Conservation (phyloP, 305 asterid species). For the Andrographis paniculata region DNA sequence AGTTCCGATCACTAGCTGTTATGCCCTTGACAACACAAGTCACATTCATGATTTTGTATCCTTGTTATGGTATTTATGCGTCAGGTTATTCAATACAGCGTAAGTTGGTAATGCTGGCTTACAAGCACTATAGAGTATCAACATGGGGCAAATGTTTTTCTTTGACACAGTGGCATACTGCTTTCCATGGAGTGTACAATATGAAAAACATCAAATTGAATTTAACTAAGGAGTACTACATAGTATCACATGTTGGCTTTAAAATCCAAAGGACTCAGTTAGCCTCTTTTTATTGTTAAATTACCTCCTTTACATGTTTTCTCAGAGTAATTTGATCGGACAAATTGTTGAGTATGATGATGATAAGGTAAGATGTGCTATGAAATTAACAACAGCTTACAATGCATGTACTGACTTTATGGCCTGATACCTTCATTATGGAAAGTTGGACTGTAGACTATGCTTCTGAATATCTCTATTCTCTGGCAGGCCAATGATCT, state of each 20-base stretch:
- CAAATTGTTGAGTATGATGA: slow-evolving; percentile 65
- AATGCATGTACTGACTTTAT: slow-evolving; percentile 16
- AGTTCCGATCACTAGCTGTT: slow-evolving; percentile 70
- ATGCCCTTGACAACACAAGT: slow-evolving; percentile 69
- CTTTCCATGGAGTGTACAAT: too few species aligned
- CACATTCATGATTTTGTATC: slow-evolving; percentile 87
- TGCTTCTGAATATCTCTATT: slow-evolving; percentile 13
- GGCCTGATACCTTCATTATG: slow-evolving; percentile 16
- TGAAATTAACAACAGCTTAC: slow-evolving; percentile 1
- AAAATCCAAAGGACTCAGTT: background rate
- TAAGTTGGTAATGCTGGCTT: background rate
- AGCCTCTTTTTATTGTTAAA: slow-evolving; percentile 4
- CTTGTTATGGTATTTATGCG: slow-evolving; percentile 21
- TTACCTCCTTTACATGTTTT: slow-evolving; percentile 33
- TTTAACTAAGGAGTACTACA: background rate
- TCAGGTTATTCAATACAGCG: background rate
- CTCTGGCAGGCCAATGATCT: slow-evolving; percentile 56
- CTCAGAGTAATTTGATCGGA: slow-evolving; percentile 72
- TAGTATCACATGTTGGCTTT: background rate
- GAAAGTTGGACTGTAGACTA: slow-evolving; percentile 13
- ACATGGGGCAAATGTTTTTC: slow-evolving; percentile 1
- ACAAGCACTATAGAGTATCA: background rate
- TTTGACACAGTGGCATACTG: too few species aligned
- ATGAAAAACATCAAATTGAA: background rate
- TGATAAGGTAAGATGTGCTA: slow-evolving; percentile 44